These are phyloP conservation scores for Aureobasidium sp. DNA, from an alignment of 2,329 filamentous ascomycete genomes.

Conservation along the genomic window DNA sequence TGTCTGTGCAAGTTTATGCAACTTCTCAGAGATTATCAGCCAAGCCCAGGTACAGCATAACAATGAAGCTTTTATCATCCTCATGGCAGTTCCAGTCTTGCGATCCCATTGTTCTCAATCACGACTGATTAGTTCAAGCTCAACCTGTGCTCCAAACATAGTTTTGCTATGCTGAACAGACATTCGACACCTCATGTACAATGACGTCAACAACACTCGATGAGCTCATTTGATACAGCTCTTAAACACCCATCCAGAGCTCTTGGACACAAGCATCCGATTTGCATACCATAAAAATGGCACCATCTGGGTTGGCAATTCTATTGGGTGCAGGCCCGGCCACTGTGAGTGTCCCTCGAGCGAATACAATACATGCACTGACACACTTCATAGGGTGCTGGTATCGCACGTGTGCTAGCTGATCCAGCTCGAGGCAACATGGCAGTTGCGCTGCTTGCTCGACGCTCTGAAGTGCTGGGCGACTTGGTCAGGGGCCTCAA, in stretches of 20 bases:
- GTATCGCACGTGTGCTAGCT: constrained; percentile 51
- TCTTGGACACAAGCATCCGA: neutral
- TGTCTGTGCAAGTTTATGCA: too few relatives aligned
- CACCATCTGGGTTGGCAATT: constrained; percentile 40
- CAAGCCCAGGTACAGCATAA: too few relatives aligned
- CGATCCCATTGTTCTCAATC: too few relatives aligned
- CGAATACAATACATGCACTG: neutral
- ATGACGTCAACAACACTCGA: constrained; percentile 4
- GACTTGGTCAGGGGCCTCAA: constrained; percentile 38
- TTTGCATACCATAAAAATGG: constrained; percentile 1
- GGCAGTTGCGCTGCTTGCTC: constrained; percentile 49
- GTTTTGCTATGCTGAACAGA: too few relatives aligned
- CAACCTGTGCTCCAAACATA: too few relatives aligned
- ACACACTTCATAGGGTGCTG: constrained; percentile 39
- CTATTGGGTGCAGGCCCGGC: constrained; percentile 46
- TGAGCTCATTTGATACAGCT: neutral
- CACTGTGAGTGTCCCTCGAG: constrained; percentile 25
- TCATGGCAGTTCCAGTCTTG: neutral
- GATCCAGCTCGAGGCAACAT: constrained; percentile 47
- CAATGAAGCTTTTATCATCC: neutral
- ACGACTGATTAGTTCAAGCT: too few relatives aligned
- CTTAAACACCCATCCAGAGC: neutral
- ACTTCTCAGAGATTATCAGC: too few relatives aligned
- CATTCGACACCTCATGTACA: neutral
- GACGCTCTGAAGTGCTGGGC: constrained; percentile 40